Percentiles rank a stretch among this genome's conserved stretches.
Evolutionary conservation across 768 basidiomycete genomes (phyloP).

Genomic region (Mycena vulgaris): DNA sequence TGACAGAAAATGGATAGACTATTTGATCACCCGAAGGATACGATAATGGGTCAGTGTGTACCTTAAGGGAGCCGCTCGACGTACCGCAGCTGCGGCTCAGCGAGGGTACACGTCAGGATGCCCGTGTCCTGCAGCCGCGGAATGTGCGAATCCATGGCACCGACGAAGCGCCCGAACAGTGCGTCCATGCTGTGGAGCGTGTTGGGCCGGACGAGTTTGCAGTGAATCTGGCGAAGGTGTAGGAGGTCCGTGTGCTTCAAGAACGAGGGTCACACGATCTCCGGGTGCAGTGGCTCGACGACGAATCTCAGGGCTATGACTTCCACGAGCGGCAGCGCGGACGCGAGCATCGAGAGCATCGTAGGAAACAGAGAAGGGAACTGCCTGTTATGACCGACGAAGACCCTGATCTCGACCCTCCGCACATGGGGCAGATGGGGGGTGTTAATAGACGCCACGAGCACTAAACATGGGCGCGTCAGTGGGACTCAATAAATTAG

Average conservation of each 20-base stretch:
- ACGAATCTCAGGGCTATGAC: neutral
- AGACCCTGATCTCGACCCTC: conserved; percentile 5
- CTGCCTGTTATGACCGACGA: neutral
- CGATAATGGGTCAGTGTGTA: no score
- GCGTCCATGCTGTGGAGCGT: neutral
- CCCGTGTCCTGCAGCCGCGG: conserved; percentile 12
- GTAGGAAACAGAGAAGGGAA: conserved; percentile 1
- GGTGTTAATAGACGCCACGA: neutral
- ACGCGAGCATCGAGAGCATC: conserved; percentile 1
- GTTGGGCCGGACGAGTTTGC: neutral
- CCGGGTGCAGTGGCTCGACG: neutral
- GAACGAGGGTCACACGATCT: conserved; percentile 3
- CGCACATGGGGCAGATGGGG: conserved; percentile 13
- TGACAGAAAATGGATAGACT: neutral
- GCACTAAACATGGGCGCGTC: neutral
- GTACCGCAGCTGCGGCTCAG: neutral
- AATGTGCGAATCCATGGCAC: conserved; percentile 11
- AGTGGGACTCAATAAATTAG: neutral
- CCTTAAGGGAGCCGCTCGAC: neutral
- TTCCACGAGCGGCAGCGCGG: conserved; percentile 20
- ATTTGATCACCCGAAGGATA: neutral
- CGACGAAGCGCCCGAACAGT: conserved; percentile 1
- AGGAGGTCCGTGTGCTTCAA: neutral
- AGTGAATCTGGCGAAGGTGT: neutral
- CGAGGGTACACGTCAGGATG: neutral